Evolutionary conservation across 2,329 filamentous ascomycete genomes (phyloP).

Genomic region (Neopestalotiopsis clavispora): DNA sequence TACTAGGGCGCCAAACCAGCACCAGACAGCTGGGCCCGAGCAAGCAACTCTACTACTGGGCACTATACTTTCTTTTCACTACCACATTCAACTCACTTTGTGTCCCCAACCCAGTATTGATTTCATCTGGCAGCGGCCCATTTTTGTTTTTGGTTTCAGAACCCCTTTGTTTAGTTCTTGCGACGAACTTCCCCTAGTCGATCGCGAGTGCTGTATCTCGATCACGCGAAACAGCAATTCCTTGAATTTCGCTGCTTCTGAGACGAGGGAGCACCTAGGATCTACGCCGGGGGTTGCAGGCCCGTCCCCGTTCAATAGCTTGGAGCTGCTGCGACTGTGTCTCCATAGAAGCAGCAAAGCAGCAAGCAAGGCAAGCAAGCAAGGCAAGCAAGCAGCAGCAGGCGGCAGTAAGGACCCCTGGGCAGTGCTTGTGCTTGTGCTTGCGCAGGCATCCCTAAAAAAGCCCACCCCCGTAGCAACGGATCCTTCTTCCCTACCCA

Average conservation of each 20-base stretch:
- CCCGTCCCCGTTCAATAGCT: slow-evolving; percentile 8
- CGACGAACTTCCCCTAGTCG: neutral
- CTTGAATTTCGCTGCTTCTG: slow-evolving; percentile 29
- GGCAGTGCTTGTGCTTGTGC: slow-evolving; percentile 10
- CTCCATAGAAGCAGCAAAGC: neutral
- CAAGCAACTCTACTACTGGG: neutral
- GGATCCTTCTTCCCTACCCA: slow-evolving; percentile 1
- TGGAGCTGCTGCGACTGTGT: neutral
- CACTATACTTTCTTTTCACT: slow-evolving; percentile 4
- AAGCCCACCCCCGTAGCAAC: slow-evolving; percentile 10
- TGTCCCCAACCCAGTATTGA: neutral
- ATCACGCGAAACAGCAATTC: slow-evolving; percentile 31
- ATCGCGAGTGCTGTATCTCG: slow-evolving; percentile 24
- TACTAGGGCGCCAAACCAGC: neutral
- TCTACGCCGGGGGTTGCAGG: slow-evolving; percentile 16
- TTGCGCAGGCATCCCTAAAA: neutral
- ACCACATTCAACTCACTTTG: neutral
- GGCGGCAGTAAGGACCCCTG: neutral
- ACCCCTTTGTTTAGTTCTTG: slow-evolving; percentile 2
- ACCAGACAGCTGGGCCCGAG: neutral
- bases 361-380: too few relatives aligned
- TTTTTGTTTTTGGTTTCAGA: neutral
- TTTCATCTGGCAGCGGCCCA: neutral
- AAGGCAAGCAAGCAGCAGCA: too few relatives aligned
- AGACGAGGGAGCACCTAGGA: slow-evolving; percentile 27